Base-by-base conservation (phyloP, 2,329 filamentous ascomycete species). In the Shiraia bambusicola region DNA sequence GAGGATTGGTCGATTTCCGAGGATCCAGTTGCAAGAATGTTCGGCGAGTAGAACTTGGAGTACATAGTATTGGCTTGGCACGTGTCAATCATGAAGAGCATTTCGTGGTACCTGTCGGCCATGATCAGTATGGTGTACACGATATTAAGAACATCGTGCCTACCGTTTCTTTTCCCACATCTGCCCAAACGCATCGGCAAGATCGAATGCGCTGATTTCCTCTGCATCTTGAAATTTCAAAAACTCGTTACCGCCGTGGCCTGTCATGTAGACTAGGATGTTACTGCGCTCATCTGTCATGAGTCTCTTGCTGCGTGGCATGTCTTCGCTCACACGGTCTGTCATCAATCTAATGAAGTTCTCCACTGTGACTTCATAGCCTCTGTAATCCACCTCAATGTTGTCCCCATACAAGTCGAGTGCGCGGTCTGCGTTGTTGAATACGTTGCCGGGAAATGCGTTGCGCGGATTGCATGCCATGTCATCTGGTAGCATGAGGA, bases 151-250 rank as follows among this genome's bases (percentile, higher is more conserved):
- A n/a, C n/a, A n/a, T n/a, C n/a, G n/a, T n/a, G n/a, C n/a, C n/a
- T n/a, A 84, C 76, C 93, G 85, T 75, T 94, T 94, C 82, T 98
- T 98, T 78, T 98, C 93, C 88, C 91, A 96, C 93, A 98, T 98
- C 76, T 98, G 92, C 71, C 94, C 90, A 67, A 98, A 97, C 0
- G 93, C 93, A 69, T 98, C 89, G 4, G 94, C 93, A 42, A 98
- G 75, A 72, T 98, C 93, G 67, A 94, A 96, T 0, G 90, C 90
- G 41, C 89, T 91, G 54, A 98, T 97, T 72, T 98, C 93, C 69
- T 98, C 93, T 6, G 90, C 88, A 59, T 98, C 93, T 69, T 98
- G 93, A 63, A 98, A 98, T 69, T 98, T 98, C 45, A 98, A 73
- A 59, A 98, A 98, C 72, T 96, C 91, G 66, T 97, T 95, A 13